Percentiles rank a stretch among this genome's conserved stretches.
These are phyloP conservation scores for Colletotrichum scovillei DNA, from an alignment of 2,329 filamentous ascomycete genomes.

Conservation along the genomic window DNA sequence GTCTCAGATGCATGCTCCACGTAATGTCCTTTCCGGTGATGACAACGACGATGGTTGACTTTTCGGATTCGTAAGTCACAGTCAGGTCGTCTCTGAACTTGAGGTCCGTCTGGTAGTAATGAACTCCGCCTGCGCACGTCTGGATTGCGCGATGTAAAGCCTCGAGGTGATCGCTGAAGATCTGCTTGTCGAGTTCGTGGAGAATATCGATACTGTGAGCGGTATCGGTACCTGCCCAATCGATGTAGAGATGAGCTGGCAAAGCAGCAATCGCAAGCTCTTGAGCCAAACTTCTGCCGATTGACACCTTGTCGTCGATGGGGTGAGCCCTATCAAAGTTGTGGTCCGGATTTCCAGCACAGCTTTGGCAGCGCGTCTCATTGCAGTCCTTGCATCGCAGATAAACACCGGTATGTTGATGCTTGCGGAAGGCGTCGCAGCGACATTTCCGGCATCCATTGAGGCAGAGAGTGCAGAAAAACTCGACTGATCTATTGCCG, in stretches of 20 bases:
- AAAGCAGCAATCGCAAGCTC: slow-evolving; percentile 1
- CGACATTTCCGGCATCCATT: slow-evolving; percentile 47
- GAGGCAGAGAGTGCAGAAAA: slow-evolving; percentile 32
- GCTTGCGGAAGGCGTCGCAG: slow-evolving; percentile 46
- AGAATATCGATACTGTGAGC: background rate
- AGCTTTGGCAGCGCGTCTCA: slow-evolving; percentile 50
- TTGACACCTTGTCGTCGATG: background rate
- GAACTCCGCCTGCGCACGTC: background rate
- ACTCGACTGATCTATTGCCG: background rate
- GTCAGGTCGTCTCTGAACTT: slow-evolving; percentile 28
- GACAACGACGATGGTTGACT: slow-evolving; percentile 27
- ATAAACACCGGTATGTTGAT: slow-evolving; percentile 40
- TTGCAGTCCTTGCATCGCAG: slow-evolving; percentile 46
- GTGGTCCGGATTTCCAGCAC: slow-evolving; percentile 53
- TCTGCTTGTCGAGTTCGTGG: background rate
- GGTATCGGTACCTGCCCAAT: background rate
- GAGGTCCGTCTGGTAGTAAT: slow-evolving; percentile 19
- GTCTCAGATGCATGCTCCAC: slow-evolving; percentile 35
- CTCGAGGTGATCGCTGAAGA: background rate
- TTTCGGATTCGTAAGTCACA: slow-evolving; percentile 26
- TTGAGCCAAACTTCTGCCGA: background rate
- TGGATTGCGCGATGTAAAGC: slow-evolving; percentile 3
- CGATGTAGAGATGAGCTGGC: slow-evolving; percentile 6
- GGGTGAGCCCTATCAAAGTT: slow-evolving; percentile 36
- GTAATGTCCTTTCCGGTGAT: slow-evolving; percentile 10